Conservation (phyloP, 805 yeast species). For the Nakazawaea peltata region DNA sequence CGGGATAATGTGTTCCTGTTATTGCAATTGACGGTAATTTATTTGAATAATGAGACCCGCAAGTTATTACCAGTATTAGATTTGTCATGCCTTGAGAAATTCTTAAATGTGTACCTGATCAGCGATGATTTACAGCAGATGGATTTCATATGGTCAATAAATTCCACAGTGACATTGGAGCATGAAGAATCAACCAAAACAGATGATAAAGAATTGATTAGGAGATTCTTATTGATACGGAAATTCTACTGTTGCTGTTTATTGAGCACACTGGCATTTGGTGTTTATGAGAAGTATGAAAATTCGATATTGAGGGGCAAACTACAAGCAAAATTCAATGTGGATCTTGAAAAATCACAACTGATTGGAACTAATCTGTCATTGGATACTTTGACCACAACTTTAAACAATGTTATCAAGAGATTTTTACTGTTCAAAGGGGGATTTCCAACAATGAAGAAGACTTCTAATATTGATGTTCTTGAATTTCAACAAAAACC, state of each 20-base stretch:
- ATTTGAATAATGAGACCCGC: constrained; percentile 1
- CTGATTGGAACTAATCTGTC: too few relatives aligned
- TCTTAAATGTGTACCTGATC: constrained; percentile 6
- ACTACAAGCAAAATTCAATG: constrained; percentile 4
- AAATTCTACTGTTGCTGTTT: constrained; percentile 8
- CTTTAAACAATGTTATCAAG: too few relatives aligned
- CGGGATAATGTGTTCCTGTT: too few relatives aligned
- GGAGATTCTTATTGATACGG: constrained; percentile 1
- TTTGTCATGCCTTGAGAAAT: constrained; percentile 1
- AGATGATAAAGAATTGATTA: constrained; percentile 1
- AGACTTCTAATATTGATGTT: too few relatives aligned
- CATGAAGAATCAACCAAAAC: not conserved
- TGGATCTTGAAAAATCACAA: not conserved
- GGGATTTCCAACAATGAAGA: too few relatives aligned
- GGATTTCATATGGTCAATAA: constrained; percentile 5
- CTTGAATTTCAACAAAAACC: too few relatives aligned
- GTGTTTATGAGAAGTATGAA: too few relatives aligned
- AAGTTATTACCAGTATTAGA: constrained; percentile 4
- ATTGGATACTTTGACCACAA: too few relatives aligned
- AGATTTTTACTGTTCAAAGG: too few relatives aligned
- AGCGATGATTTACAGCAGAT: not conserved
- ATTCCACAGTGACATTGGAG: not conserved
- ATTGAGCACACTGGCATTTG: too few relatives aligned
- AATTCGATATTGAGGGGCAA: not conserved
- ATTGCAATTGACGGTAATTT: not conserved